These are phyloP conservation scores for Sporothrix phasma DNA, from an alignment of 2,329 filamentous ascomycete species.

Conservation along the genomic window DNA sequence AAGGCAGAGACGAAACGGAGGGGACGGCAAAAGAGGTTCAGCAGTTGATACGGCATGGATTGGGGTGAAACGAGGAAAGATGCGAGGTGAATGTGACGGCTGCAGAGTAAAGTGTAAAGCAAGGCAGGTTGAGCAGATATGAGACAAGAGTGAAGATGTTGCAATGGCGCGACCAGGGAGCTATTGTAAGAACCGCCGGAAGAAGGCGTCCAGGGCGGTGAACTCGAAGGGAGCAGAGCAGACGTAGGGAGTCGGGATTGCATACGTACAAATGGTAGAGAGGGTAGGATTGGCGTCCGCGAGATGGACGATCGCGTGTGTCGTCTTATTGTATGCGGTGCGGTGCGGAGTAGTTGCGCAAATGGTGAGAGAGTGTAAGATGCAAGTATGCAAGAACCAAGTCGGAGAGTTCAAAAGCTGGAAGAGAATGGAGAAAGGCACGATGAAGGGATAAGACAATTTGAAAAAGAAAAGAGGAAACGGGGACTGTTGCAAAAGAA, in stretches of 20 bases:
- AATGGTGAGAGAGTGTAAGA: neutral
- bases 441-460: neutral
- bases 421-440: neutral
- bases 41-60: neutral
- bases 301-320: neutral
- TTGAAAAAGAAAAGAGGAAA: neutral
- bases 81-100: neutral
- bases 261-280: neutral
- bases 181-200: no score
- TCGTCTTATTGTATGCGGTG: neutral
- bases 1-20: neutral
- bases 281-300: neutral
- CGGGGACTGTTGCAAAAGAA: neutral
- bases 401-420: neutral
- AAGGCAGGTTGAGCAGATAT: neutral
- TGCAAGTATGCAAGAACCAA: neutral
- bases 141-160: neutral
- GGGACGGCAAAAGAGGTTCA: conserved; percentile 2
- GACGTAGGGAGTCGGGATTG: neutral
- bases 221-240: neutral
- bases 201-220: neutral
- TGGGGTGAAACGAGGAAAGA: neutral
- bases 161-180: neutral
- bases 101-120: neutral
- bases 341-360: neutral